Evolutionary conservation across 2,329 filamentous ascomycete species (phyloP).

Genomic region (Trichophyton equinum): DNA sequence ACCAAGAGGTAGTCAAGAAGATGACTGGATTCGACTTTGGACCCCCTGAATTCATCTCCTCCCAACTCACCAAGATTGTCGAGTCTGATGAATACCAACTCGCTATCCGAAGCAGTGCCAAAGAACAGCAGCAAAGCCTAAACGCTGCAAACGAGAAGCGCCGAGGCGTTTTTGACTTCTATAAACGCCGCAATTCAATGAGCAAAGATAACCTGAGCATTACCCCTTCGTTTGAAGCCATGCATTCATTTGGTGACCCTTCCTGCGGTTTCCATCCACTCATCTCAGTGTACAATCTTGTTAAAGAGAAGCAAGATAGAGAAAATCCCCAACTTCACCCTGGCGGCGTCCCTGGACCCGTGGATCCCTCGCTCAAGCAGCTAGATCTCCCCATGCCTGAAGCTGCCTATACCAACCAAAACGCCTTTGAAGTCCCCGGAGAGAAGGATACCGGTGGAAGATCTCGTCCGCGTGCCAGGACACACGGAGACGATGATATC

Average conservation of each 20-base stretch:
- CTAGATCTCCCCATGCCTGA: constrained; percentile 70
- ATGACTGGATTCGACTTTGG: constrained; percentile 99
- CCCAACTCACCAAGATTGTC: constrained; percentile 71
- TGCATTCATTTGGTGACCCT: constrained; percentile 72
- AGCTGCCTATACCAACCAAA: constrained; percentile 76
- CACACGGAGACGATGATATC: constrained; percentile 87
- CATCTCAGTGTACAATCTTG: constrained; percentile 87
- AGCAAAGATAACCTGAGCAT: constrained; percentile 70
- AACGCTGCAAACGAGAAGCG: constrained; percentile 59
- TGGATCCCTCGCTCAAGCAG: constrained; percentile 47
- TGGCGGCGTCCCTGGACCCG: constrained; percentile 43
- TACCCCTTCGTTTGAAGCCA: constrained; percentile 71
- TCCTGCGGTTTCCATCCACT: constrained; percentile 87
- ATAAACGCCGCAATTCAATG: constrained; percentile 81
- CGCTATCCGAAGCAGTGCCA: constrained; percentile 58
- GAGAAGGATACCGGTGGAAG: constrained; percentile 77
- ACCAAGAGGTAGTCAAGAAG: constrained; percentile 68
- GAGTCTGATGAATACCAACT: constrained; percentile 90
- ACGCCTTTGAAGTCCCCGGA: constrained; percentile 75
- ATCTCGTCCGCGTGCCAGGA: constrained; percentile 72
- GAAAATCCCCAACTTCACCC: constrained; percentile 46
- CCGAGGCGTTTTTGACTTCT: constrained; percentile 90
- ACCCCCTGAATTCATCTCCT: constrained; percentile 65
- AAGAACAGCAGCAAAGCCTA: constrained; percentile 52
- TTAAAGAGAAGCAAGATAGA: constrained; percentile 84